phyloP scores from a whole-genome alignment of 2,329 filamentous ascomycete genomes.

The Trichoderma guizhouense region DNA sequence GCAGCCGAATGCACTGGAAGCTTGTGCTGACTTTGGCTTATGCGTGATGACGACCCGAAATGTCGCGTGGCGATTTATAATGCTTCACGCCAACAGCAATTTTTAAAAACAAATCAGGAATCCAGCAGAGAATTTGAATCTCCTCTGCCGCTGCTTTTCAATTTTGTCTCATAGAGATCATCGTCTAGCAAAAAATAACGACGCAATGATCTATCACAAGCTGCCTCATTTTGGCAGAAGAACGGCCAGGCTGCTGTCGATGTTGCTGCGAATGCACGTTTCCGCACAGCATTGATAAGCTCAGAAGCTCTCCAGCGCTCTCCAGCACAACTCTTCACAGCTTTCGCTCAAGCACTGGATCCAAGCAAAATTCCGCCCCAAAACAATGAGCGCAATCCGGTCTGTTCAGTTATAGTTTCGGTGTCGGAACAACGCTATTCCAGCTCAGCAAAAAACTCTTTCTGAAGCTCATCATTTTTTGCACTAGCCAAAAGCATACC shows the following conservation, averaged over 20 bases:
- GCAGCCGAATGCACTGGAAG: background rate
- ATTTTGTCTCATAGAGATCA: too few relatives aligned
- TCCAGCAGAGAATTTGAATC: background rate
- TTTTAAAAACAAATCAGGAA: background rate
- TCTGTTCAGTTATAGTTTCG: background rate
- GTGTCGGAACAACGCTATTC: background rate
- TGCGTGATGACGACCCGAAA: background rate
- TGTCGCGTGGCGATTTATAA: background rate
- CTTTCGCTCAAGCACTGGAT: background rate
- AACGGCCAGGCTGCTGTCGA: background rate
- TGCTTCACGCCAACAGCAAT: background rate
- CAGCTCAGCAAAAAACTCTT: background rate
- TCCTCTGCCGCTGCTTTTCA: background rate
- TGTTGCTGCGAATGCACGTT: background rate
- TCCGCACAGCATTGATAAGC: background rate
- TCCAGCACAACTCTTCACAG: background rate
- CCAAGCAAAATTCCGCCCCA: background rate
- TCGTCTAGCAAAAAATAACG: background rate
- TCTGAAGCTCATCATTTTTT: background rate
- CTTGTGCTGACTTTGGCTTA: background rate
- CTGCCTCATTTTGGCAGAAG: background rate
- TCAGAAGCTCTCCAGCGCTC: background rate
- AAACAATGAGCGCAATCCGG: background rate
- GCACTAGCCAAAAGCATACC: background rate
- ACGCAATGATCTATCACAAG: background rate